Base-by-base conservation (phyloP, 331 rosid species). In the Pyracantha coccinea region DNA sequence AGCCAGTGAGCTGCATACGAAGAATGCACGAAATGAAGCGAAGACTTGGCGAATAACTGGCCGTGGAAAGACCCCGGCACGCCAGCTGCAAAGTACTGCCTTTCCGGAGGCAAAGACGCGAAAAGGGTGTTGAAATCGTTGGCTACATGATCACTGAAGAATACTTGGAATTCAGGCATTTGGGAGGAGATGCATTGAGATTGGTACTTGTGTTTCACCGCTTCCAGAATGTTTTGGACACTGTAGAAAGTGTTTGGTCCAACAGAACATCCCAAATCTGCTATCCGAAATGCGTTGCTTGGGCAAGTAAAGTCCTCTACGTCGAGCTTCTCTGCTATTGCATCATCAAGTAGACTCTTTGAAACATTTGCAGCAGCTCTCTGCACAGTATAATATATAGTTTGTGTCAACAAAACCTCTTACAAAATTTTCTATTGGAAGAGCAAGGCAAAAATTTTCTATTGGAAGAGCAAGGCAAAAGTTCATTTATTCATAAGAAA, bases 91-190 rank as follows among this genome's bases (percentile, higher is more conserved):
- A 68, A 74, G 76, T 80, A 69, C 4, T 20, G 38, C 67, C 14
- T 74, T 5, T 35, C 33, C 1, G 60, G 64, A 23, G 83, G 83
- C 21, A 80, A 68, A 28, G 44, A 5, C 0, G 59, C 11, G 20
- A 74, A 74, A 4, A 80, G 72, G 66, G 75, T 59, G 16, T 80
- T 80, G 76, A 74, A 80, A 74, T 80, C 76, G 10, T 75, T 74
- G 4, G 61, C 38, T 6, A 19, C 24, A 6, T 66, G 79, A 54
- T 69, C 79, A 1, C 32, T 80, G 29, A 80, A 80, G 68, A 80
- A 80, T 4, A 79, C 79, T 21, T 79, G 83, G 58, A 74, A 79
- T 24, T 73, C 72, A 11, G 35, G 83, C 70, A 20, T 47, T 7
- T n/a, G 75, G 52, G 62, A 25, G 13, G 55, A 50, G 9, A 50